Conservation (phyloP, 139 green algal species). For the Chlamydomonas sphaeroides region DNA sequence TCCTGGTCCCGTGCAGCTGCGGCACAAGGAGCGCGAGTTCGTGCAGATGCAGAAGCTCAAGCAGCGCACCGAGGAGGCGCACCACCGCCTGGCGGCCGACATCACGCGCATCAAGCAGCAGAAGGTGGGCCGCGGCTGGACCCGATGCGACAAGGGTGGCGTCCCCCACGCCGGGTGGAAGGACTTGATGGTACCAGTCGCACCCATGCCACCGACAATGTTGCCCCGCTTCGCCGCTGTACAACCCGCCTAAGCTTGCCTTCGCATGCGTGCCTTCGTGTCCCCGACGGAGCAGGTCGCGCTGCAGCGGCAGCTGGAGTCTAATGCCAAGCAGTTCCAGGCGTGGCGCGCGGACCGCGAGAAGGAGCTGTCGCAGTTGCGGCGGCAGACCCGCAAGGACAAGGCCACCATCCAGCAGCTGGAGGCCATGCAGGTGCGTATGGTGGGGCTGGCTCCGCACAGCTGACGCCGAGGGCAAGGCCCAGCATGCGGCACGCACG, state of each 20-base stretch:
- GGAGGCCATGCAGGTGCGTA: slow-evolving; percentile 77
- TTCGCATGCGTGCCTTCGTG: no score
- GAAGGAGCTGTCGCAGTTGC: slow-evolving; percentile 65
- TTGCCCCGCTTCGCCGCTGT: no score
- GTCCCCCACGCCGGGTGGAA: no score
- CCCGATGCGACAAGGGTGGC: no score
- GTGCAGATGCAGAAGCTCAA: slow-evolving; percentile 66
- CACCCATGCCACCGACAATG: no score
- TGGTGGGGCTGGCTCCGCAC: background rate
- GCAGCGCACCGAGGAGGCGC: slow-evolving; percentile 60
- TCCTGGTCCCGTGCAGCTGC: no score
- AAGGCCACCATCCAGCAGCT: slow-evolving; percentile 47
- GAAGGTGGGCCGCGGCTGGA: slow-evolving; percentile 63
- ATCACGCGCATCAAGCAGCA: slow-evolving; percentile 87
- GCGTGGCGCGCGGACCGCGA: slow-evolving; percentile 67
- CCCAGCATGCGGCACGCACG: no score
- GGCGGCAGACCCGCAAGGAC: slow-evolving; percentile 48
- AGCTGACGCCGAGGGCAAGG: no score
- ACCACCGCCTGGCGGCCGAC: slow-evolving; percentile 73
- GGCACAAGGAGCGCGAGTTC: slow-evolving; percentile 52
- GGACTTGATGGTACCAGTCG: no score
- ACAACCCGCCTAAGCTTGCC: no score
- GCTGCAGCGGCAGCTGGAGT: slow-evolving; percentile 66
- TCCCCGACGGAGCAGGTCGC: no score
- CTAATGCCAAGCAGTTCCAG: slow-evolving; percentile 58